Conservation (phyloP, 495 filamentous ascomycete genomes). For the Xylaria castorea region DNA sequence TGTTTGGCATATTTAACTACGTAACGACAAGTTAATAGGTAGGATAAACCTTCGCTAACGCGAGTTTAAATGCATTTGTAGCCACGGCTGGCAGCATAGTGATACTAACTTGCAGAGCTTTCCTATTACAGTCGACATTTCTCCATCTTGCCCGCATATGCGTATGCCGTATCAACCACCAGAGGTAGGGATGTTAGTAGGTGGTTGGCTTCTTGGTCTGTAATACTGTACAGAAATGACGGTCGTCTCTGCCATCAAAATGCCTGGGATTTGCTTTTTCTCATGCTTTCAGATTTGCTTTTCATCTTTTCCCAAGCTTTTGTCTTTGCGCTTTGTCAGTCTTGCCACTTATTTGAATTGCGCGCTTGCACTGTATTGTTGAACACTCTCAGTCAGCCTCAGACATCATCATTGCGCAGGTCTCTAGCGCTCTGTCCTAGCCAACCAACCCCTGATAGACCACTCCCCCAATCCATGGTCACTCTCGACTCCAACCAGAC, state of each 20-base stretch:
- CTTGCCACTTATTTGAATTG: neutral
- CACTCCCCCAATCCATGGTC: neutral
- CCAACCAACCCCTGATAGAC: conserved; percentile 4
- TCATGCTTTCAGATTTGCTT: neutral
- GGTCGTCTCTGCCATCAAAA: neutral
- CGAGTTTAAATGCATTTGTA: neutral
- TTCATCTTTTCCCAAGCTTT: neutral
- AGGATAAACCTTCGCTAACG: neutral
- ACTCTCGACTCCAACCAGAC: no score
- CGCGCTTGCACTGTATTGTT: neutral
- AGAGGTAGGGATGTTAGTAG: neutral
- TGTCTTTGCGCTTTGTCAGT: neutral
- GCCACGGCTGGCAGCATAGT: neutral
- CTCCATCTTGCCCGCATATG: conserved; percentile 2
- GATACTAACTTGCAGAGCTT: conserved; percentile 3
- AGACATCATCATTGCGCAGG: conserved; percentile 15
- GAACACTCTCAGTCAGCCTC: neutral
- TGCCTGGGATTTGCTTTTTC: neutral
- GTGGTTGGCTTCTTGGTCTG: neutral
- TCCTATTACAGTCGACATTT: neutral
- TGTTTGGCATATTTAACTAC: neutral
- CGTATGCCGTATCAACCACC: neutral
- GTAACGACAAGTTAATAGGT: neutral
- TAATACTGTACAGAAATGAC: neutral
- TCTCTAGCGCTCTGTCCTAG: neutral